Base-by-base conservation (phyloP, 2,329 filamentous ascomycete genomes). In the Aspergillus persii region DNA sequence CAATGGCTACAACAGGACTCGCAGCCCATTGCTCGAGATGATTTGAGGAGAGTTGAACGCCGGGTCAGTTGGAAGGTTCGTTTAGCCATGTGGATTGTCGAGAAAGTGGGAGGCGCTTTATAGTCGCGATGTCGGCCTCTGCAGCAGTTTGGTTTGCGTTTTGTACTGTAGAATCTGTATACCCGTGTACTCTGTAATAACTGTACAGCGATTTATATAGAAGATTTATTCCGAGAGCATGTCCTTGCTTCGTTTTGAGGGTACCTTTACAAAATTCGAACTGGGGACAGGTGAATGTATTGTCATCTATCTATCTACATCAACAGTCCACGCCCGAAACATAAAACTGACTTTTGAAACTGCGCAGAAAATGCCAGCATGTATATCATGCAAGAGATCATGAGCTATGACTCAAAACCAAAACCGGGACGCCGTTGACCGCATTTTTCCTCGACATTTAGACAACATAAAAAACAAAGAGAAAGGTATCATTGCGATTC, bases 71-170 rank as follows among this genome's bases (percentile, higher is more conserved):
- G 96, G 70, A 88, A 92, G 73, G 95, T 99, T 44, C 81, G 91
- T 60, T 76, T 96, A 61, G 91, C 92, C 3, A 96, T 98, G 92
- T 96, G 91, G 92, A 89, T 96, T 76, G 93, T 97, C 4, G 85
- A 87, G 67, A 80, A 91, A 36, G 84, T 96, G 7, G 94, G 94
- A 0, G 94, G 94, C 12, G 92, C 92, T n/a, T 79, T 98, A 71
- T 97, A 79, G 44, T 72, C 56, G 11, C 30, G 18, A 23, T 36
- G 31, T 33, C 15, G 15, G 36, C 7, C n/a, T 41, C 55, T 27
- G 23, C 50, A 3, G 46, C 12, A 6, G n/a, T 49, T 18, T 57
- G 8, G 46, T 11, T 50, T 12, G 26, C 49, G 31, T 44, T 36
- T 26, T 60, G 49, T 48, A 48, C 15, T 50, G 55, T 55, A 53